Evolutionary conservation across 2,329 filamentous ascomycete genomes (phyloP), one percentile per base, ranked within the genome.

Genomic region (Nigrospora sphaerica): DNA sequence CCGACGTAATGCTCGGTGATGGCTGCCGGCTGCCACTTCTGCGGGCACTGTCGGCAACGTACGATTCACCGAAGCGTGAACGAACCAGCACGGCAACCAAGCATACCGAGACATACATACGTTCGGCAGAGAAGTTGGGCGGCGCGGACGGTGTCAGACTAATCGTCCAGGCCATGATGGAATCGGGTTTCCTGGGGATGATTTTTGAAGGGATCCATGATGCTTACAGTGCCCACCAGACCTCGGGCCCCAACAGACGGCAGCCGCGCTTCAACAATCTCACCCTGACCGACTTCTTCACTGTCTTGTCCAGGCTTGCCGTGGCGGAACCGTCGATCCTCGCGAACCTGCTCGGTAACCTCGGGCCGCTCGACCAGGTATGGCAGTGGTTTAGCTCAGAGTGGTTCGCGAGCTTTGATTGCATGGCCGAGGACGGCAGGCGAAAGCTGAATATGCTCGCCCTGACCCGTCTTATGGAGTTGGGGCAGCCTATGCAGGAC

Each of bases 241-340:
- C 86, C 0, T 87, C 86, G 0, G 92, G 93, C 0, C 91, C 92
- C 0, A 86, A 88, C 57, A 77, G 78, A 23, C 86, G 78, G 54
- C 73, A 80, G 17, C 78, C 83, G 36, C 78, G 80, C 31, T 78
- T 96, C 32, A 85, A 85, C 55, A 81, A 83, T 12, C 76, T 90
- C 12, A 83, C 87, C 1, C 83, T 95, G 59, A 86, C 86, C 0
- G 88, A 95, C 60, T 95, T 95, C 62, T 86, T 95, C 59, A 79
- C 81, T 5, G 81, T 97, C 2, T 74, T 98, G 2, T 84, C 88
- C 2, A 85, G 91, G 1, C 76, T 97, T 14, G 80, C 84, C 0
- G 69, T 95, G 2, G 82, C 83, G 1, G 85, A 86, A 34, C 88
- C 91, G 1, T 66, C 67, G 3, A 70, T 86, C 2, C 85, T 95